Base-by-base conservation (phyloP, 441 rosid species). In the Gossypium davidsonii region DNA sequence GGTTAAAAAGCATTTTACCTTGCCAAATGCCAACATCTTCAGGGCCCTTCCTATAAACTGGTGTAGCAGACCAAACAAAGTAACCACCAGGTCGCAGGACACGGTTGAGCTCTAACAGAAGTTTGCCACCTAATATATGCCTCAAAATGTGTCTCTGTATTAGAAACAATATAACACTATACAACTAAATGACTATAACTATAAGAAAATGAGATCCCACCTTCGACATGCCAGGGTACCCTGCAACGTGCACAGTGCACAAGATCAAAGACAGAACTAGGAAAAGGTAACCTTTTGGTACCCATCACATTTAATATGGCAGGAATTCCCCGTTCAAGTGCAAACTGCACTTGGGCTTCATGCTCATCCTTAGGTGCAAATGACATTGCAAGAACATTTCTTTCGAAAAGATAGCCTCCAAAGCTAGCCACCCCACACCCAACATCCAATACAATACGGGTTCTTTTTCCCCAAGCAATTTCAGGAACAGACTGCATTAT, bases 361-460 rank as follows among this genome's bases (percentile, higher is more conserved):
- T 89, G 93, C 69, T 85, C 93, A 76, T 89, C 93, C 39, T 87
- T 87, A 71, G 93, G 93, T 71, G 93, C 91, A 81, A 89, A 79
- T 52, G 90, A 89, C 85, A 89, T 83, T 28, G 93, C 79, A 77
- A 89, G 79, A 58, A 85, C 82, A 51, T 89, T 87, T 71, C 86
- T 82, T 18, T 89, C 86, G 26, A 87, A 87, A 73, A 89, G 88
- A 78, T 78, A 89, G 52, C 87, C 91, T 42, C 91, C 91, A 25
- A 89, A 89, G 74, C 93, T 89, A 63, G 91, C 91, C 73, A 87
- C 91, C 58, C 93, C 91, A 79, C 93, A 89, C 48, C 93, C 93
- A 12, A 89, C 93, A 84, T 89, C 93, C 34, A 89, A 75, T 71
- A 87, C 85, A 52, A 87, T 85, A 77, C 88, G 84, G 20, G 78